These are phyloP conservation scores for Eucalyptus dawsonii DNA, from an alignment of 345 rosid species.

Conservation along the genomic window DNA sequence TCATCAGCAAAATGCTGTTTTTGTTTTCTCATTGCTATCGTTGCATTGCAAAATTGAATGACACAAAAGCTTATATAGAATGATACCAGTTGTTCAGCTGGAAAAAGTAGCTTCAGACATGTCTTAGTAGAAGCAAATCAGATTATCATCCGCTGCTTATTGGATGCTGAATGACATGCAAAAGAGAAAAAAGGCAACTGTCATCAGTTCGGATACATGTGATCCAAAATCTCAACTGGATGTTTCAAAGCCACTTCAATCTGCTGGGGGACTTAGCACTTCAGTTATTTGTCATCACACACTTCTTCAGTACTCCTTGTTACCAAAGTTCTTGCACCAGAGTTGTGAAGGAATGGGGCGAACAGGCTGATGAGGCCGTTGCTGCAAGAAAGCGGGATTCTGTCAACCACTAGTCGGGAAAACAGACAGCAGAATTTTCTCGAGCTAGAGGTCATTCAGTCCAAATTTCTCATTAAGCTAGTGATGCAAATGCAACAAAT, in stretches of 20 bases:
- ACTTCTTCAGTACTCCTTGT: slow-evolving; percentile 28
- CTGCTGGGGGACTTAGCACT: background rate
- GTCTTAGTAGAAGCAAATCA: background rate
- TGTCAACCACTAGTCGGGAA: background rate
- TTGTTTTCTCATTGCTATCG: background rate
- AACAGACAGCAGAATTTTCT: background rate
- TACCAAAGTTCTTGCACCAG: slow-evolving; percentile 75
- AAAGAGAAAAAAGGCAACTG: background rate
- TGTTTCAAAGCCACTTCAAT: background rate
- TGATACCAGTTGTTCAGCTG: background rate
- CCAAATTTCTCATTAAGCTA: background rate
- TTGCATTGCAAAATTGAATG: background rate
- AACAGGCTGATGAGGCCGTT: slow-evolving; percentile 91
- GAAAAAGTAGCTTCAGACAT: background rate
- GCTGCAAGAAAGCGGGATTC: slow-evolving; percentile 38
- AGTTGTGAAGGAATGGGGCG: slow-evolving; percentile 97
- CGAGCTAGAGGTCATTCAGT: background rate
- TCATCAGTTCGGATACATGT: background rate
- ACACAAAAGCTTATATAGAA: background rate
- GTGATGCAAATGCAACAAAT: background rate
- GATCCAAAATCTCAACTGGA: background rate
- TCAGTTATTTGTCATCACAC: background rate
- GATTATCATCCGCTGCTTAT: background rate
- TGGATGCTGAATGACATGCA: background rate
- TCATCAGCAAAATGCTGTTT: background rate